Conservation (phyloP, 2,329 filamentous ascomycete species). For the Fusarium domesticum region DNA sequence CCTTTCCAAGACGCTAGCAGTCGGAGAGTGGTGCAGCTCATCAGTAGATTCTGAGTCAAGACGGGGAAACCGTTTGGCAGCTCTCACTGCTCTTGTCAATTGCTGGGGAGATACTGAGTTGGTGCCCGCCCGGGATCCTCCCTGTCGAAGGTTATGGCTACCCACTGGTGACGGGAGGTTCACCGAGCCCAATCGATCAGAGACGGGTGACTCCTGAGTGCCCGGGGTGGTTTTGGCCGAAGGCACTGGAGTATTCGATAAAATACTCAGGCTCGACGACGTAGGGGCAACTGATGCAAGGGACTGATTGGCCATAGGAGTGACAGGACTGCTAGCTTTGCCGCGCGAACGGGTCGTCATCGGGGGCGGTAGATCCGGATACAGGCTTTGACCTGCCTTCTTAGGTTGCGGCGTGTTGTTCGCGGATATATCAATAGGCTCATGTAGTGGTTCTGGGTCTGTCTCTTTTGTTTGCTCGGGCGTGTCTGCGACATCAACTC, state of each 20-base stretch:
- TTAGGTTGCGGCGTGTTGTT: constrained; percentile 6
- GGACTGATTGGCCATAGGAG: constrained; percentile 20
- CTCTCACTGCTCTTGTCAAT: constrained; percentile 17
- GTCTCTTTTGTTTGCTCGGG: constrained; percentile 9
- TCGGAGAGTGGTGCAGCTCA: constrained; percentile 44
- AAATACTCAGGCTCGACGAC: constrained; percentile 40
- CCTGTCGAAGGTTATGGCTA: constrained; percentile 17
- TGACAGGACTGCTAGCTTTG: constrained; percentile 19
- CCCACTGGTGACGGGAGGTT: constrained; percentile 24
- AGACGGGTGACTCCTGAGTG: constrained; percentile 33
- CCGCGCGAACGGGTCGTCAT: constrained; percentile 27
- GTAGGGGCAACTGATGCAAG: constrained; percentile 15
- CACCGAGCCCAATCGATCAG: constrained; percentile 22
- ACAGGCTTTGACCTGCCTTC: constrained; percentile 12
- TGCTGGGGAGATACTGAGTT: constrained; percentile 31
- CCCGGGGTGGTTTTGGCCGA: constrained; percentile 38
- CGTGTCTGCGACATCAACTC: constrained; percentile 6
- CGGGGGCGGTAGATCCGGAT: constrained; percentile 20
- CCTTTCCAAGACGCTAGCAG: constrained; percentile 37
- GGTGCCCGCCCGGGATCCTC: constrained; percentile 10
- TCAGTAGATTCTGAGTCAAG: constrained; percentile 47
- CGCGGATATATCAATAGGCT: not conserved
- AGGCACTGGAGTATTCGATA: constrained; percentile 39
- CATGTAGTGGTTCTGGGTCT: not conserved
- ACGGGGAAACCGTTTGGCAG: constrained; percentile 26